Base-by-base conservation (phyloP, 257 asterid genomes). In the Oldenlandia corymbosa region DNA sequence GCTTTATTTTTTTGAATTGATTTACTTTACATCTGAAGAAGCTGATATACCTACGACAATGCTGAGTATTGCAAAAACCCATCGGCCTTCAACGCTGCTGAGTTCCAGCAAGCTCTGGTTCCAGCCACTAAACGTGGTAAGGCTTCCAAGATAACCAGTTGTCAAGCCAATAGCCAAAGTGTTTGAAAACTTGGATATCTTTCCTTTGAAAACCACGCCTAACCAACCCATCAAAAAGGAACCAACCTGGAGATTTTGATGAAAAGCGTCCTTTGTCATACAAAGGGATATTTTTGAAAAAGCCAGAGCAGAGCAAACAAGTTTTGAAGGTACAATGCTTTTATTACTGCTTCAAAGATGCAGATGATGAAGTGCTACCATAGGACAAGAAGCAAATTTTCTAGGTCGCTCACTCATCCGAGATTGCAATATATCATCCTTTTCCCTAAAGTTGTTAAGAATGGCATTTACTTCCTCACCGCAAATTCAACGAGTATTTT, bases 91-190 rank as follows among this genome's bases (percentile, higher is more conserved):
- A 43, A 73, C 78, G 59, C 92, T 77, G 59, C 92, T 84, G 52
- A 93, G 94, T 58, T 90, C 97, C 0, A 90, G 86, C 91, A 90
- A 80, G 77, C 81, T 86, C 39, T 90, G 99, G 56, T 93, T 93
- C 97, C 99, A 90, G 34, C 99, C 97, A 60, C 99, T 90, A 79
- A 93, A 90, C 28, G 99, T 93, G 21, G 99, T 90, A 17, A 93
- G 88, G 80, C 99, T 90, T 73, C 99, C 96, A 5, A 93, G 74
- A 74, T 83, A 93, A 47, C 99, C 97, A 21, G 97, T 93, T 52
- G 94, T 48, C 66, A 93, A 73, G 57, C 96, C 96, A 37, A 90
- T 77, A 37, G 94, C 91, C 27, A 93, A 75, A 54, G 81, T 84
- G n/a, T 83, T 85, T 20, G 96, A 93, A 52, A 86, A 48, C 53